Conservation (phyloP, 305 asterid genomes). For the Solanum hybrid region DNA sequence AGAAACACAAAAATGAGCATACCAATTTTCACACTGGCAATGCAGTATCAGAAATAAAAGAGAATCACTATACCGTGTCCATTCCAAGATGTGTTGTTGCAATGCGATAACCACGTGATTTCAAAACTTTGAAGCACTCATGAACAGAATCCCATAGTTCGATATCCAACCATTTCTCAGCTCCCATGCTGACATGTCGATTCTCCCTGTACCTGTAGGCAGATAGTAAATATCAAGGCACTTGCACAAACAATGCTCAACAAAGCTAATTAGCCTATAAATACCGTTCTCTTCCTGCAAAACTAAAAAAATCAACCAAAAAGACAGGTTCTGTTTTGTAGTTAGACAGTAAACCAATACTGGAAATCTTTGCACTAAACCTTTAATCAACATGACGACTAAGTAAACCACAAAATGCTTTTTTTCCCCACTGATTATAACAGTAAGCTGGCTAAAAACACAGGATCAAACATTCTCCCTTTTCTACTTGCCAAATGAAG, state of each 20-base stretch:
- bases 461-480: neutral
- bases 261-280: neutral
- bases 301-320: neutral
- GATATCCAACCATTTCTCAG: slow-evolving; percentile 96
- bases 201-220: slow-evolving; percentile 66
- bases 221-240: neutral
- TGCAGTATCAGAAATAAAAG: neutral
- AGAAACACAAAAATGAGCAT: neutral
- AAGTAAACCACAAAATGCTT: neutral
- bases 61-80: slow-evolving; percentile 41
- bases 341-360: neutral
- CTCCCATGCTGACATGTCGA: slow-evolving; percentile 99
- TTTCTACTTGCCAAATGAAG: neutral
- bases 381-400: neutral
- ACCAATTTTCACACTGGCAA: neutral
- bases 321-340: neutral
- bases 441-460: neutral
- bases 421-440: neutral
- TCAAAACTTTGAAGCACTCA: slow-evolving; percentile 65
- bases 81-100: slow-evolving; percentile 72
- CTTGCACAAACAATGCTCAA: neutral
- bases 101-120: slow-evolving; percentile 89
- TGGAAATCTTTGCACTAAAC: neutral
- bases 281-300: neutral
- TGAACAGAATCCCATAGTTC: slow-evolving; percentile 74